Percentiles rank a stretch among this genome's conserved stretches.
These are phyloP conservation scores for Candida odintsovae DNA, from an alignment of 805 yeast genomes.

Conservation along the genomic window DNA sequence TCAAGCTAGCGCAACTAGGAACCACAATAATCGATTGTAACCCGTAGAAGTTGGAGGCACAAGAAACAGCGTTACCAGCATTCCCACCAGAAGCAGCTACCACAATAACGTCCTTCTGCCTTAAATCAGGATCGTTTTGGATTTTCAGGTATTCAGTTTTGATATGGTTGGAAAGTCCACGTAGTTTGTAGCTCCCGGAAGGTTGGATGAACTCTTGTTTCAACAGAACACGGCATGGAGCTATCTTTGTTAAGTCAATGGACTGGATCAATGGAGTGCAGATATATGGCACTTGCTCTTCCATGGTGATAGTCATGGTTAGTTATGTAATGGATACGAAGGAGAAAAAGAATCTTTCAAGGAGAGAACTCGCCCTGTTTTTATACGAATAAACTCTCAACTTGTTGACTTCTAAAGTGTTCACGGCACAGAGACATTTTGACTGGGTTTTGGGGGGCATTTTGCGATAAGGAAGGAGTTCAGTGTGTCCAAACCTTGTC, in stretches of 20 bases:
- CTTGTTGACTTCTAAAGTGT: not conserved
- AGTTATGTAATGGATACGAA: not conserved
- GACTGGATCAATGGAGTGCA: slow-evolving; percentile 35
- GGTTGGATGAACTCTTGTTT: slow-evolving; percentile 52
- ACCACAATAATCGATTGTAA: slow-evolving; percentile 51
- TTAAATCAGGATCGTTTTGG: slow-evolving; percentile 15
- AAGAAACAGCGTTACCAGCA: slow-evolving; percentile 51
- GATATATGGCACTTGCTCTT: slow-evolving; percentile 14
- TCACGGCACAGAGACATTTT: not conserved
- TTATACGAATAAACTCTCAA: not conserved
- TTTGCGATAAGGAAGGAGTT: no score
- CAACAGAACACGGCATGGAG: slow-evolving; percentile 34
- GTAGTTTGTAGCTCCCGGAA: slow-evolving; percentile 49
- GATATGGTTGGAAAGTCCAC: slow-evolving; percentile 49
- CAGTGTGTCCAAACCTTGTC: no score
- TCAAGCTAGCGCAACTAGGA: slow-evolving; percentile 42
- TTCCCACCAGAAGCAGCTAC: slow-evolving; percentile 53
- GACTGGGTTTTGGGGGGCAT: not conserved
- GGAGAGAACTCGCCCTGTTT: not conserved
- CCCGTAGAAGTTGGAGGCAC: slow-evolving; percentile 33
- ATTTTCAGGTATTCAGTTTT: slow-evolving; percentile 26
- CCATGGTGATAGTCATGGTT: slow-evolving; percentile 2
- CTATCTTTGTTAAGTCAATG: slow-evolving; percentile 24
- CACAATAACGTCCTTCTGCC: slow-evolving; percentile 31
- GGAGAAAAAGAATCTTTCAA: not conserved